phyloP scores from a whole-genome alignment of 306 rosid species.

The Prunus davidiana region DNA sequence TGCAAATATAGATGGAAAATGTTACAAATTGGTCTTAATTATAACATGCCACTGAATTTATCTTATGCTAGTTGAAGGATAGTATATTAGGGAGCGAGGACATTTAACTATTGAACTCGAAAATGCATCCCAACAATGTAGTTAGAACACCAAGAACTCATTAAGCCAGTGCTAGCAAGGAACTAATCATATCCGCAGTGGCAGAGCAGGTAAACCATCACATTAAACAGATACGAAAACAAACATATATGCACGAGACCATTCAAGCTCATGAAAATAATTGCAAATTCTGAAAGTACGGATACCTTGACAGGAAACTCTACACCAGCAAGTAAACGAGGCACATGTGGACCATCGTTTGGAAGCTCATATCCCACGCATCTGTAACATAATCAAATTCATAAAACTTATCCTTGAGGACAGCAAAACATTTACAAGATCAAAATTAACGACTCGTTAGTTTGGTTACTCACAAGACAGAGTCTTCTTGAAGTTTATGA shows the following conservation, averaged over 20 bases:
- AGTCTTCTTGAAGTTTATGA: constrained; percentile 8
- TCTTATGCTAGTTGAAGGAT: no score
- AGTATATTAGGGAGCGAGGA: not conserved
- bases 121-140: not conserved
- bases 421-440: not conserved
- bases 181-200: no score
- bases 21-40: not conserved
- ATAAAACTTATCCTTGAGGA: not conserved
- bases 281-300: not conserved
- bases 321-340: constrained; percentile 31
- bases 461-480: constrained; percentile 32
- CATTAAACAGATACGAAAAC: constrained; percentile 12
- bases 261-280: no score
- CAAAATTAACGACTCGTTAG: not conserved
- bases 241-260: no score
- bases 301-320: constrained; percentile 37
- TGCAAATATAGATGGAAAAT: not conserved
- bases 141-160: no score
- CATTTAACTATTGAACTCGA: not conserved
- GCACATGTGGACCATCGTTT: not conserved
- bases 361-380: constrained; percentile 37
- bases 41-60: no score
- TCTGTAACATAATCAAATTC: constrained; percentile 17
- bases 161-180: no score
- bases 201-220: not conserved